Evolutionary conservation across 1,284 basidiomycete species (phyloP).

Genomic region (Trametes pubescens): DNA sequence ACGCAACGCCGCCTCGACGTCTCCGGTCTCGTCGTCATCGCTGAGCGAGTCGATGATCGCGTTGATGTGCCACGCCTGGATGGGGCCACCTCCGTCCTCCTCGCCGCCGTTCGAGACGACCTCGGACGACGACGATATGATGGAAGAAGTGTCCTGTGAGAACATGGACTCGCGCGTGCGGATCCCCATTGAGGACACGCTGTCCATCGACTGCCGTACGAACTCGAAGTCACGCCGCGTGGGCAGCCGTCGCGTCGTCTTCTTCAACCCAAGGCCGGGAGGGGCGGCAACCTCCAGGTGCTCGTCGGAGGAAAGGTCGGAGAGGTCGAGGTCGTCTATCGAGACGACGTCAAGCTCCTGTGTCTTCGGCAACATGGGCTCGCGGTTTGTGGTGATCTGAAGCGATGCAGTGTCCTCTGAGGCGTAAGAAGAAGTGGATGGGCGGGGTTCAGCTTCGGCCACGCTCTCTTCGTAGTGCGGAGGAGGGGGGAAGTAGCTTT

Average conservation of each 20-base stretch:
- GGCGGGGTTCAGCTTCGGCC: constrained; percentile 16
- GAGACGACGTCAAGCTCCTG: constrained; percentile 68
- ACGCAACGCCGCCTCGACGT: constrained; percentile 80
- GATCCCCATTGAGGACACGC: constrained; percentile 80
- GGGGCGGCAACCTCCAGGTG: constrained; percentile 44
- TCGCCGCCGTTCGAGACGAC: constrained; percentile 36
- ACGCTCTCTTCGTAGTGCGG: constrained; percentile 23
- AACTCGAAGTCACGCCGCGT: constrained; percentile 81
- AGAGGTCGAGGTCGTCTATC: constrained; percentile 77
- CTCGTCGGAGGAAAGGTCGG: constrained; percentile 71
- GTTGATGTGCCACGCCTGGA: constrained; percentile 82
- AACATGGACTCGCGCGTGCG: constrained; percentile 63
- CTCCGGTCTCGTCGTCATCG: constrained; percentile 77
- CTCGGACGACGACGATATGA: constrained; percentile 54
- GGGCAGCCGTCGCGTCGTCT: constrained; percentile 65
- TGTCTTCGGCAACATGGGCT: constrained; percentile 8
- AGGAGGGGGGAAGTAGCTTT: constrained; percentile 37
- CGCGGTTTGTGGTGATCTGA: constrained; percentile 11
- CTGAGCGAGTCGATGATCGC: constrained; percentile 80
- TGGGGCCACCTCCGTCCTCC: constrained; percentile 54
- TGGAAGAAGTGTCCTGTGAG: constrained; percentile 49
- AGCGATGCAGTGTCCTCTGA: constrained; percentile 20
- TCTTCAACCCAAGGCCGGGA: constrained; percentile 58
- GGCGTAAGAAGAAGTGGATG: constrained; percentile 24
- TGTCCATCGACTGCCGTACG: constrained; percentile 68